phyloP scores from a whole-genome alignment of 176 grass and related monocot species.

The Carex kokanica region DNA sequence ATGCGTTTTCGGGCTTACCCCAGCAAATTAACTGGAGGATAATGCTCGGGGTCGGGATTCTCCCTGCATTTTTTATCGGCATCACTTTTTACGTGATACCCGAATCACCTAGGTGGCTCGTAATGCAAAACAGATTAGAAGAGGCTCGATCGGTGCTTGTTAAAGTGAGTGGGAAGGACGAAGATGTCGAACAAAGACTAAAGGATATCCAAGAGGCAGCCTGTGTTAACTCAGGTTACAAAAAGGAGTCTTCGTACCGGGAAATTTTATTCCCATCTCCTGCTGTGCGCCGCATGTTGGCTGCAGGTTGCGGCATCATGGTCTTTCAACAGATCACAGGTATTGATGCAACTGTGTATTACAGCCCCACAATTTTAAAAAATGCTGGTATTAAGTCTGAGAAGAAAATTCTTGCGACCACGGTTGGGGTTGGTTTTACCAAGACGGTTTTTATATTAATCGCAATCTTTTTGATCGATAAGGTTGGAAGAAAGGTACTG shows the following conservation, averaged over 20 bases:
- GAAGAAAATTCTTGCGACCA: constrained; percentile 68
- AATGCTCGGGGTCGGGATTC: constrained; percentile 74
- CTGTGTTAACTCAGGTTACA: constrained; percentile 29
- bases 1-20: constrained; percentile 60
- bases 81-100: constrained; percentile 59
- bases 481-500: constrained; percentile 70
- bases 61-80: constrained; percentile 62
- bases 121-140: constrained; percentile 63
- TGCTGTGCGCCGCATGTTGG: constrained; percentile 54
- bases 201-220: constrained; percentile 68
- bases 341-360: constrained; percentile 87
- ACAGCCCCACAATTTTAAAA: constrained; percentile 69
- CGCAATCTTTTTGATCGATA: constrained; percentile 67
- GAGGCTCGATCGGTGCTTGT: constrained; percentile 56
- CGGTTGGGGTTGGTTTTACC: constrained; percentile 65
- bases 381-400: constrained; percentile 77
- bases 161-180: constrained; percentile 48
- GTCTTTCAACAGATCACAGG: constrained; percentile 82
- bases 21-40: constrained; percentile 80
- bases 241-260: constrained; percentile 55
- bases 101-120: constrained; percentile 78
- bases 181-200: constrained; percentile 50
- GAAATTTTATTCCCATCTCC: constrained; percentile 67
- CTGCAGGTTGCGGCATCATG: constrained; percentile 64
- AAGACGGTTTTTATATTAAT: constrained; percentile 74